Base-by-base conservation (phyloP, 1,139 yeast genomes). In the Candida albicans region DNA sequence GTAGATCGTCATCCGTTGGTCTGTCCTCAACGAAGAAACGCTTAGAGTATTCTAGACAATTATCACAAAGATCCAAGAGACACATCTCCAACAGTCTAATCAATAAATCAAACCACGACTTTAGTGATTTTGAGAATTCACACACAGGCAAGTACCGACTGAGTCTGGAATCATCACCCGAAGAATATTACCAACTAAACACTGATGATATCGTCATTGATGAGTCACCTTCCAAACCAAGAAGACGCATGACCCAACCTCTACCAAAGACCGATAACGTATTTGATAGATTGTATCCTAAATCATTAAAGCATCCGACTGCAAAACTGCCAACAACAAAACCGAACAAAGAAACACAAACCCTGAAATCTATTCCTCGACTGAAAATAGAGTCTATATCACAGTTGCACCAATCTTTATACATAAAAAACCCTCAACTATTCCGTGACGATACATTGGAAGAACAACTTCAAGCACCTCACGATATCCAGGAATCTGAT, bases 381-480 rank as follows among this genome's bases (percentile, higher is more conserved):
- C 13, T 14, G 1, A 62, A 59, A 47, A 50, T 64, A 3, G 40
- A 43, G 5, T 39, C 52, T 3, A 43, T 62, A n/a, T 22, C 25
- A 2, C 61, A 63, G 14, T 49, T 67, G 14, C 62, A 55, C 41
- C 40, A 43, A 15, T 40, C 55, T 8, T 46, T 67, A 4, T 47
- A 57, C 43, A 45, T 52, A 2, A 58, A 57, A 36, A 65, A 65
- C 40, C 59, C 66, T 4, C 36, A 39, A 6, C 46, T 63, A 29
- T 63, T 62, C 22, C 9, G 22, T 5, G 25, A 33, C 3, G 22
- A 18, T 18, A 18, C 22, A 18, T 18, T 18, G 22, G 22, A 18
- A 18, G 22, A 18, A 18, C 22, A 18, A 18, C 3, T 5, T 18
- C 5, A 18, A 5, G 37, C 40, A 25, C 44, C 49, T 2, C 30